Conservation (phyloP, 176 grass and related monocot genomes). For the Otatea glauca region DNA sequence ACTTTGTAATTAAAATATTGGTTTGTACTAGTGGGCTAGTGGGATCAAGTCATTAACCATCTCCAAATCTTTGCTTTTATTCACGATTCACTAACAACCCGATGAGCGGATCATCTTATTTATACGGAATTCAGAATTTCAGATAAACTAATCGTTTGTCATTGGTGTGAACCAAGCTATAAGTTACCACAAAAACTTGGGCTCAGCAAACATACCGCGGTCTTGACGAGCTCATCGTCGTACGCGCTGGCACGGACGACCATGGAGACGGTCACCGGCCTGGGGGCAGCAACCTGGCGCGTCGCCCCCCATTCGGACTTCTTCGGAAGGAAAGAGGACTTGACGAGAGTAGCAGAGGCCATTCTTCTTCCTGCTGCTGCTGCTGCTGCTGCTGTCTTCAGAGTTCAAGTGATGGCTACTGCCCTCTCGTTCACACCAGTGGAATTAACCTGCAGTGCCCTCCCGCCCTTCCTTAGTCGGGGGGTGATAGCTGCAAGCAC, state of each 20-base stretch:
- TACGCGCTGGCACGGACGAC: slow-evolving; percentile 78
- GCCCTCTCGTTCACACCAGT: slow-evolving; percentile 23
- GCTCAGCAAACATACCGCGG: slow-evolving; percentile 48
- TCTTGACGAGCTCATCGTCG: slow-evolving; percentile 92
- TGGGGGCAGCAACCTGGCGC: slow-evolving; percentile 25
- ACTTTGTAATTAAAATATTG: too few species aligned
- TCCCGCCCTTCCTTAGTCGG: slow-evolving; percentile 20
- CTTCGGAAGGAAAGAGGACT: slow-evolving; percentile 92
- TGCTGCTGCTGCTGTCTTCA: too few species aligned
- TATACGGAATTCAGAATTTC: too few species aligned
- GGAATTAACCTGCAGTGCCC: neutral
- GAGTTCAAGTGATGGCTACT: neutral
- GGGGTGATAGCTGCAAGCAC: slow-evolving; percentile 40
- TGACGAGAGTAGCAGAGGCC: slow-evolving; percentile 81
- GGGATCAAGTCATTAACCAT: neutral
- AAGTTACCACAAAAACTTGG: neutral
- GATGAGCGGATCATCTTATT: too few species aligned
- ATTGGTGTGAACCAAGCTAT: too few species aligned
- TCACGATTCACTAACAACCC: too few species aligned
- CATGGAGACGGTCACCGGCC: slow-evolving; percentile 56
- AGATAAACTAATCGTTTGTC: too few species aligned
- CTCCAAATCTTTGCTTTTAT: too few species aligned
- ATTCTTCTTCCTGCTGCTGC: slow-evolving; percentile 47
- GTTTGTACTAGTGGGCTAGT: neutral
- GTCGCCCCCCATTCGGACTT: slow-evolving; percentile 65